Base-by-base conservation (phyloP, 257 asterid species). In the Paraleonurus japonicus region DNA sequence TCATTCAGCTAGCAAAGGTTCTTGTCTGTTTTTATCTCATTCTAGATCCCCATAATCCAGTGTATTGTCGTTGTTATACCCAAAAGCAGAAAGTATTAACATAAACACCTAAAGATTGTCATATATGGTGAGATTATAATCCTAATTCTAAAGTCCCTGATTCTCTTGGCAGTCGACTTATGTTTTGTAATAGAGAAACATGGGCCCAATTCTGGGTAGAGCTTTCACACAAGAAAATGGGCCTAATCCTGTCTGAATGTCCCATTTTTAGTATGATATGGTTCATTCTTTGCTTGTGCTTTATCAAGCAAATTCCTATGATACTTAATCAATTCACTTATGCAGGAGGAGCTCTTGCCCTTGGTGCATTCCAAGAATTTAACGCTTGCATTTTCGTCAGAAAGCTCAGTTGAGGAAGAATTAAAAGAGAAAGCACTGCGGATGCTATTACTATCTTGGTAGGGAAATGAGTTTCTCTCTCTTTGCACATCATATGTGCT, bases 371-470 rank as follows among this genome's bases (percentile, higher is more conserved):
- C 94, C 24, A 83, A 75, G 75, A 92, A 90, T 74, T 82, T 95
- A 78, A 85, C 96, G 54, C 90, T 92, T 26, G 82, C 98, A 35
- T 92, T 88, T 82, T 95, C 99, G 39, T 84, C 99, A 58, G 99
- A 95, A 84, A 88, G 97, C 82, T 95, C 99, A 61, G 70, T 95
- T 15, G 98, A 95, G 89, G 98, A 95, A 78, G 99, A 95, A 80
- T 75, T 95, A 50, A 95, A 87, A 86, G 99, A 85, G 99, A 95
- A 75, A 95, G 98, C 75, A 95, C 98, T 53, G 98, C 99, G 55
- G 99, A 95, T 86, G 93, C 81, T 77, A 90, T 95, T 53, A 95
- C 99, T 64, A 95, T 95, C 64, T 30, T 92, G 96, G 99, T 95
- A 86, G 39, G 81, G 55, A 17, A 64, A 24, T 57, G 63, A 26